Conservation (phyloP, 495 filamentous ascomycete genomes). For the Aspergillus saccharolyticus region DNA sequence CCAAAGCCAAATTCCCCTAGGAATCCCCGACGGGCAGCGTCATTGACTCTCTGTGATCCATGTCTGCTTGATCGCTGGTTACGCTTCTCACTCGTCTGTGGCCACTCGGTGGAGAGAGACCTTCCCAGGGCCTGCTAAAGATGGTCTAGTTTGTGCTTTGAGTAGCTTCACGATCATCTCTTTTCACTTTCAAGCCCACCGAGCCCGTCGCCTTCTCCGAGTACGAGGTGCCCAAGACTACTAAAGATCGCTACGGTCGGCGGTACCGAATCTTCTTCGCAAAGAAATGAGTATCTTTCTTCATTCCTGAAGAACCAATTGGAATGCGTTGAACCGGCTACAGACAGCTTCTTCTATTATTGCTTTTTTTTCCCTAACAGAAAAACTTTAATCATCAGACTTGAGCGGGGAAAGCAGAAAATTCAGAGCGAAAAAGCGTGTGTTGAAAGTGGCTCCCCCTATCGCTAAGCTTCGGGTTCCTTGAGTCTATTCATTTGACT, state of each 20-base stretch:
- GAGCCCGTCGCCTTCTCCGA: background rate
- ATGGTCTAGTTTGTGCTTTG: background rate
- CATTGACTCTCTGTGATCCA: slow-evolving; percentile 6
- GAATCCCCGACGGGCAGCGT: background rate
- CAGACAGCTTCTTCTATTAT: slow-evolving; percentile 2
- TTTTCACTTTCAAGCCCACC: background rate
- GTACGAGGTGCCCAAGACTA: too few species aligned
- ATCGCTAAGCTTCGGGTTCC: slow-evolving; percentile 5
- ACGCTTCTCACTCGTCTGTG: background rate
- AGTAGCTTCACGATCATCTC: background rate
- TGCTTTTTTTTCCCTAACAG: slow-evolving; percentile 9
- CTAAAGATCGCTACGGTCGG: background rate
- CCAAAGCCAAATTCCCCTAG: background rate
- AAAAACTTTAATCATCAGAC: background rate
- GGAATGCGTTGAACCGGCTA: slow-evolving; percentile 14
- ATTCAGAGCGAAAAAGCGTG: slow-evolving; percentile 1
- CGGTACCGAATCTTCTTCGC: background rate
- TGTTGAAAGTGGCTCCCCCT: slow-evolving; percentile 4
- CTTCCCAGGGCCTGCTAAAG: background rate
- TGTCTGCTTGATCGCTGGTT: background rate
- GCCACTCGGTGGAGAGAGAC: background rate
- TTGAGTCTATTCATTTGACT: slow-evolving; percentile 1
- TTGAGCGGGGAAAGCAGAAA: background rate
- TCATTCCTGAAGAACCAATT: slow-evolving; percentile 9
- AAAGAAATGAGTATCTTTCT: background rate